Conservation (phyloP, 2,329 filamentous ascomycete genomes). For the Exophiala sp. region DNA sequence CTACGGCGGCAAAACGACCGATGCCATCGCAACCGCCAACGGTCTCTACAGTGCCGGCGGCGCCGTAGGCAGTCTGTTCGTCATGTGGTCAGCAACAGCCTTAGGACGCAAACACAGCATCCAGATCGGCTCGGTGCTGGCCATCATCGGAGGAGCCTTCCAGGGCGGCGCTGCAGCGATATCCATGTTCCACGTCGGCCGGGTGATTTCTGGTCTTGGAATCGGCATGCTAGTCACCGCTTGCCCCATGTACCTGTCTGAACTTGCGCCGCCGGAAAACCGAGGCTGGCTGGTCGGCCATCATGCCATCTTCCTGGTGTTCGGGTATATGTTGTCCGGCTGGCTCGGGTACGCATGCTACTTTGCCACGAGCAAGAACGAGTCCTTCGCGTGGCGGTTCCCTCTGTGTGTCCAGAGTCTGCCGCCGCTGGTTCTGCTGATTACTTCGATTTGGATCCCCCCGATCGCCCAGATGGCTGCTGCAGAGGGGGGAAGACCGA, state of each 20-base stretch:
- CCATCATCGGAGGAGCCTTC: constrained; percentile 24
- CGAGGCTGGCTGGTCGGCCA: constrained; percentile 26
- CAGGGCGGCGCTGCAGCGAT: constrained; percentile 22
- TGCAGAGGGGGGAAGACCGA: constrained; percentile 34
- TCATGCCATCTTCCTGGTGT: constrained; percentile 25
- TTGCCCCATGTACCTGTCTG: constrained; percentile 23
- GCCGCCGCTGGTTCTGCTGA: constrained; percentile 15
- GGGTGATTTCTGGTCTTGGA: neutral
- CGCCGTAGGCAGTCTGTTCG: constrained; percentile 31
- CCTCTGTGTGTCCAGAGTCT: constrained; percentile 21
- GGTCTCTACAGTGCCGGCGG: constrained; percentile 43
- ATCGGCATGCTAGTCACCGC: constrained; percentile 13
- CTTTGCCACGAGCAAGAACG: constrained; percentile 19
- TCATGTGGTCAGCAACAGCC: constrained; percentile 32
- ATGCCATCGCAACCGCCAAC: constrained; percentile 43
- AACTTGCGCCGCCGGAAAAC: constrained; percentile 20
- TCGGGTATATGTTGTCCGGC: constrained; percentile 23
- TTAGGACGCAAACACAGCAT: constrained; percentile 38
- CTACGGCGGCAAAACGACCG: constrained; percentile 38
- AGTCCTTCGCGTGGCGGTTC: constrained; percentile 27
- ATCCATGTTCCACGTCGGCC: neutral
- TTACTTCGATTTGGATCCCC: constrained; percentile 20
- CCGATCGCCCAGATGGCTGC: constrained; percentile 21
- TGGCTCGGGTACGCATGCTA: constrained; percentile 26
- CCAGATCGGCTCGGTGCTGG: constrained; percentile 28